Conservation (phyloP, 257 asterid species). For the Primulina tabacum region DNA sequence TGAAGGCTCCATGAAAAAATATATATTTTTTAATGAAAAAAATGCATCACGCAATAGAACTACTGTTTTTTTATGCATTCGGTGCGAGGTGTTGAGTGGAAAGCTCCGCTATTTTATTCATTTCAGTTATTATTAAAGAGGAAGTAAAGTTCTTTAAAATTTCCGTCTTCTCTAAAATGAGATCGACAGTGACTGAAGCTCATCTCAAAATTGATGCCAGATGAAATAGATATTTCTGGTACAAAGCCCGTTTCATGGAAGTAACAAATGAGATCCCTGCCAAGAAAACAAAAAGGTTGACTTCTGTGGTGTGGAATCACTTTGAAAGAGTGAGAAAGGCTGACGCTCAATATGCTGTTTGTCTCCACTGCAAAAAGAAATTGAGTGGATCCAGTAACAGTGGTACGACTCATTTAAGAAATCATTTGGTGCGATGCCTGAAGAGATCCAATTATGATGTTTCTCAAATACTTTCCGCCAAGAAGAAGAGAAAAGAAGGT, state of each 20-base stretch:
- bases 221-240: slow-evolving; percentile 22
- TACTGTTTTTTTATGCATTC: not conserved
- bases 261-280: slow-evolving; percentile 59
- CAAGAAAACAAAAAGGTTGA: slow-evolving; percentile 88
- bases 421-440: slow-evolving; percentile 86
- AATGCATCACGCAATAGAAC: too few species aligned
- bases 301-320: slow-evolving; percentile 96
- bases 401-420: slow-evolving; percentile 94
- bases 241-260: slow-evolving; percentile 57
- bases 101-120: not conserved
- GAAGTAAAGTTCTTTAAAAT: not conserved
- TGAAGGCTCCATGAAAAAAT: too few species aligned
- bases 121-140: slow-evolving; percentile 10
- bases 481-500: slow-evolving; percentile 80
- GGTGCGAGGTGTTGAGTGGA: slow-evolving; percentile 10
- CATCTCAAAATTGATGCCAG: slow-evolving; percentile 38
- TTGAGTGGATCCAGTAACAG: slow-evolving; percentile 96
- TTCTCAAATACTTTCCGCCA: slow-evolving; percentile 77
- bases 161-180: slow-evolving; percentile 7
- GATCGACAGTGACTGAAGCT: slow-evolving; percentile 23
- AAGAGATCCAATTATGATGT: slow-evolving; percentile 91
- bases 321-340: slow-evolving; percentile 87
- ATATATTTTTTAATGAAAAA: too few species aligned
- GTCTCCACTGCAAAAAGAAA: slow-evolving; percentile 93
- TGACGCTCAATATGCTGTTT: slow-evolving; percentile 85